Evolutionary conservation across 768 basidiomycete species (phyloP).

Genomic region (Lentinula lateritia): DNA sequence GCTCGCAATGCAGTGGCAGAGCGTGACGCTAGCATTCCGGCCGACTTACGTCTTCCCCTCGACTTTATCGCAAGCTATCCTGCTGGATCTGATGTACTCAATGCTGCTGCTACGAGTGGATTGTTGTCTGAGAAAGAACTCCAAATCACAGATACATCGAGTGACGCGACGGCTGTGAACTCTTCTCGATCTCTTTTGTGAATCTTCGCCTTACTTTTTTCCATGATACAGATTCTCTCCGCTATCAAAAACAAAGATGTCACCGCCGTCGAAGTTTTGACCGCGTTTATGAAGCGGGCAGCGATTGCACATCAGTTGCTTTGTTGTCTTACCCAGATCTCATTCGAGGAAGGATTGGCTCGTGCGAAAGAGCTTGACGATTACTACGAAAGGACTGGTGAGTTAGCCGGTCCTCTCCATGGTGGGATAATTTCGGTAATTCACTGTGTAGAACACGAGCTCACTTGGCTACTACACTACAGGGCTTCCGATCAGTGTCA

Average conservation of each 20-base stretch:
- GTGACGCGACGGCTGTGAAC: constrained; percentile 28
- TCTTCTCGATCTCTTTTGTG: not conserved
- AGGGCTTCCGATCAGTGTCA: constrained; percentile 30
- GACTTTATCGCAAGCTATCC: constrained; percentile 12
- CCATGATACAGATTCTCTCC: constrained; percentile 9
- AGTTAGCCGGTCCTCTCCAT: constrained; percentile 37
- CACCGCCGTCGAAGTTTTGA: constrained; percentile 32
- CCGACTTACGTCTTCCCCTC: constrained; percentile 5
- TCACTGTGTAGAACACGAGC: not conserved
- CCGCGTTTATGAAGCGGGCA: constrained; percentile 45
- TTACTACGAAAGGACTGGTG: constrained; percentile 29
- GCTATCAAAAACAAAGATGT: constrained; percentile 22
- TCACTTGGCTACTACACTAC: not conserved
- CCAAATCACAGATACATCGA: constrained; percentile 22
- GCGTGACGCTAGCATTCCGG: constrained; percentile 13
- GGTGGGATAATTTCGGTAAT: constrained; percentile 16
- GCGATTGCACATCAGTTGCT: constrained; percentile 45
- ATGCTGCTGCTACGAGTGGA: constrained; percentile 24
- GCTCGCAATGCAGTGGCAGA: constrained; percentile 11
- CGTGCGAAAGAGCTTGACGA: constrained; percentile 37
- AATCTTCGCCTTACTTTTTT: not conserved
- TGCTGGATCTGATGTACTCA: constrained; percentile 22
- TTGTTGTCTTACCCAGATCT: constrained; percentile 35
- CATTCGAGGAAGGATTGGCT: constrained; percentile 35
- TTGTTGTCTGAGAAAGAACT: constrained; percentile 26